Conservation (phyloP, 2,329 filamentous ascomycete species). For the Fusarium sp. region DNA sequence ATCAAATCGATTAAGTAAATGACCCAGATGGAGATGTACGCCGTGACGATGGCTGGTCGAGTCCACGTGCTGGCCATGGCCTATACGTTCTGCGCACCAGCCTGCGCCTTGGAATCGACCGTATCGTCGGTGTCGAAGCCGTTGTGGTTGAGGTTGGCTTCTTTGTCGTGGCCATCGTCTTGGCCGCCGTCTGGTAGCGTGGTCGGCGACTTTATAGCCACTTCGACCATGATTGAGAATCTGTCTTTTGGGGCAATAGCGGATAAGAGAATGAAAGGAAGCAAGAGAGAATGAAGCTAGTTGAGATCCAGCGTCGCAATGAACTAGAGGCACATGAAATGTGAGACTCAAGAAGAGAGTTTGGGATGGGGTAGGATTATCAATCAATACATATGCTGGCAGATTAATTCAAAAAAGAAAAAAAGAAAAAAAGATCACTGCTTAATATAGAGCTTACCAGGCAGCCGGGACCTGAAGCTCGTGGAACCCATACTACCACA, state of each 20-base stretch:
- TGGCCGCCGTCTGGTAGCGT: not conserved
- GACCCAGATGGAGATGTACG: slow-evolving; percentile 59
- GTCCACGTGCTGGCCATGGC: slow-evolving; percentile 56
- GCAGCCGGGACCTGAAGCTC: not conserved
- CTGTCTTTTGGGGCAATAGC: not conserved
- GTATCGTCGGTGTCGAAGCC: slow-evolving; percentile 1
- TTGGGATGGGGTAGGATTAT: not conserved
- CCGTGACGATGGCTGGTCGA: slow-evolving; percentile 59
- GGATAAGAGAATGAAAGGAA: not conserved
- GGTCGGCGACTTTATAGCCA: not conserved
- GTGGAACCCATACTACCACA: not conserved
- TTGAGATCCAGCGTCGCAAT: not conserved
- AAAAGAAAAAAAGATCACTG: not conserved
- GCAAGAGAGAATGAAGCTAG: not conserved
- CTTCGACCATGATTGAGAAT: not conserved
- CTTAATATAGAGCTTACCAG: not conserved
- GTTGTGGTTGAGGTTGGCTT: not conserved
- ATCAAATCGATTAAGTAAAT: slow-evolving; percentile 62
- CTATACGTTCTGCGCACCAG: slow-evolving; percentile 55
- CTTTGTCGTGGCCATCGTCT: not conserved
- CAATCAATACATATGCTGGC: not conserved
- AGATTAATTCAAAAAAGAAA: not conserved
- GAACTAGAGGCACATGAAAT: not conserved
- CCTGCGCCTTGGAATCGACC: slow-evolving; percentile 52
- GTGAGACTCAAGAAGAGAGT: not conserved